Evolutionary conservation across 257 asterid genomes (phyloP), one percentile per base, ranked within the genome.

Genomic region (Salvia rosmarinus): DNA sequence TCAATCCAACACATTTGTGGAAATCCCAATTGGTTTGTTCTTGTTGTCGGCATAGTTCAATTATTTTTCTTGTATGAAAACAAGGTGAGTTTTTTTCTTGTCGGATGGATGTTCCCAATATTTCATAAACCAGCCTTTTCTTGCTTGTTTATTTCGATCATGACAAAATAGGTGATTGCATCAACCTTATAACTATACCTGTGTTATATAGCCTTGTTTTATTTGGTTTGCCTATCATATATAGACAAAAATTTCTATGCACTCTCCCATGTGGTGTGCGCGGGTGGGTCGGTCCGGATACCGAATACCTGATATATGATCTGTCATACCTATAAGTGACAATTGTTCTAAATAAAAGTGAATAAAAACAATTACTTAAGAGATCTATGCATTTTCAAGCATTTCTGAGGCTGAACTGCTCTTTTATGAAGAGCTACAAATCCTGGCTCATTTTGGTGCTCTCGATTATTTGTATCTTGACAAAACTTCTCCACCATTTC

Each of bases 401-500:
- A 14, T n/a, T 7, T 16, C 19, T 25, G 43, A 55, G 17, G 11
- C 39, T 12, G 35, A 21, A 2, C 62, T 55, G 35, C 39, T 55
- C 39, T n/a, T 12, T 25, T 25, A 46, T 23, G 76, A 72, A 35
- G 76, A 61, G 21, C 40, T 61, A 13, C 68, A 30, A 0, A 5
- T 59, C 10, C 72, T 30, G 20, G 16, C 72, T 39, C 58, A 39
- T 23, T 16, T 19, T 55, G 60, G 51, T 13, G 42, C 50, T 74
- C 52, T 62, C 2, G 44, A 62, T 35, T 56, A 34, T 47, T 9
- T 61, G 9, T 72, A 49, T 37, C 54, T 61, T 7, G 63, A 72
- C 9, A 21, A 49, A 6, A 43, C 21, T 35, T 60, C 70, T 60
- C 76, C 40, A 3, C 70, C 76, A 4, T 59, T 60, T 20, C 62